Evolutionary conservation across 306 rosid species (phyloP), one percentile per base, ranked within the genome.

Genomic region (Vigna mungo): DNA sequence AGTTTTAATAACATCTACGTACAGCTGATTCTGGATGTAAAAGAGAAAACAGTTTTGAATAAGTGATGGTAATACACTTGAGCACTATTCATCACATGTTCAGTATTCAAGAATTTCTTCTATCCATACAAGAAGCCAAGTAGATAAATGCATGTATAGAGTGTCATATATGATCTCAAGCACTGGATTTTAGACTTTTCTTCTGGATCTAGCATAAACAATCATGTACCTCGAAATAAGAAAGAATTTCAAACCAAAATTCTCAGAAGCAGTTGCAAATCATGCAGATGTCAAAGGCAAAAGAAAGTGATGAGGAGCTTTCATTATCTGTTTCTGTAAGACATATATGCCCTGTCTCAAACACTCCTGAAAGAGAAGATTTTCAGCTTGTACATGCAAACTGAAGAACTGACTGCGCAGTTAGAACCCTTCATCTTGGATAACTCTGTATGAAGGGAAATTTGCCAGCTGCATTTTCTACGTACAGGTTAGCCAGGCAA

Each of bases 401-500:
- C 74, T 69, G 85, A 78, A 72, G 73, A 77, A 72, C 16, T 44
- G 60, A 86, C 43, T 15, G 63, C 49, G 78, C 63, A 51, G 76
- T 76, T 48, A 48, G 70, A 68, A 68, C 10, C 70, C 73, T 79
- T 82, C 69, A 77, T 36, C 72, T 47, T 79, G 58, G 51, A 12
- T 47, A 17, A 32, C n/a, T 54, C 41, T 51, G 37, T 67, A 80
- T 7, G 74, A 20, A 36, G 75, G 37, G 3, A 53, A 70, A 47
- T 4, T 21, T 67, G 0, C 59, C 30, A 48, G 21, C 18, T 60
- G 64, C 0, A 2, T 25, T 49, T 59, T 52, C 79, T 20, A 63
- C n/a, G 47, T 75, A 90, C 71, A 90, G 30, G 79, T 71, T 64
- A 32, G 80, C 58, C 6, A 85, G 70, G 72, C 65, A 81, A 47